Evolutionary conservation across 352 stramenopile genomes (phyloP).

Genomic region (Albugo candida): DNA sequence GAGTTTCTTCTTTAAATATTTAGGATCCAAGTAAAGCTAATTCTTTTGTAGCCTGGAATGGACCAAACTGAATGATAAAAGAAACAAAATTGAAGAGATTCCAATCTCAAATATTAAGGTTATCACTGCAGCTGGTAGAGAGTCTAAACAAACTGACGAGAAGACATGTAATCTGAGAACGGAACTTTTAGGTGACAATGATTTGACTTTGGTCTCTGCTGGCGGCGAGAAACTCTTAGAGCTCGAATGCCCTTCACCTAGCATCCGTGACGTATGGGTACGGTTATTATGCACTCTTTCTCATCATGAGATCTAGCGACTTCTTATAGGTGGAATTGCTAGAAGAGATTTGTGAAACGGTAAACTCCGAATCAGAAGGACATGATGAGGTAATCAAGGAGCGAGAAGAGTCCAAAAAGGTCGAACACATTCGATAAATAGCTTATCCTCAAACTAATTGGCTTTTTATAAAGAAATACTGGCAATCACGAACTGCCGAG

Average conservation of each 20-base stretch:
- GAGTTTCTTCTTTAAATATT: not conserved
- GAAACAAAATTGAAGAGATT: conserved; percentile 21
- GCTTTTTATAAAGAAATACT: conserved; percentile 25
- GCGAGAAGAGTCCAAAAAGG: not conserved
- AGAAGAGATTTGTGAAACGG: conserved; percentile 26
- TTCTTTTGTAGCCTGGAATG: conserved; percentile 18
- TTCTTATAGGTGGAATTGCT: conserved; percentile 22
- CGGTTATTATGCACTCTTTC: not conserved
- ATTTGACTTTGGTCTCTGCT: conserved; percentile 25
- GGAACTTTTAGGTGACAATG: conserved; percentile 1
- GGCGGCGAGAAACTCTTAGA: conserved; percentile 49
- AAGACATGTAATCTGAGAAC: not conserved
- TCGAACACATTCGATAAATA: not conserved
- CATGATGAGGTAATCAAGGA: conserved; percentile 7
- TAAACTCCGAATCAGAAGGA: conserved; percentile 41
- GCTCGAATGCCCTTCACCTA: conserved; percentile 18
- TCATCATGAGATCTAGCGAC: not conserved
- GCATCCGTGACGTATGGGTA: conserved; percentile 35
- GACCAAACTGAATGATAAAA: conserved; percentile 19
- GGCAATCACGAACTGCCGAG: conserved; percentile 38
- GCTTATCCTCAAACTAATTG: not conserved
- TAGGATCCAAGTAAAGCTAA: not conserved
- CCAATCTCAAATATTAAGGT: conserved; percentile 28
- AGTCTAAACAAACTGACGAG: not conserved
- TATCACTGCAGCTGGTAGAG: conserved; percentile 29